A percentile compares a stretch with the other conserved stretches of the same genome.
Conservation (phyloP, 1,284 basidiomycete genomes). For the Ustilago loliicola region DNA sequence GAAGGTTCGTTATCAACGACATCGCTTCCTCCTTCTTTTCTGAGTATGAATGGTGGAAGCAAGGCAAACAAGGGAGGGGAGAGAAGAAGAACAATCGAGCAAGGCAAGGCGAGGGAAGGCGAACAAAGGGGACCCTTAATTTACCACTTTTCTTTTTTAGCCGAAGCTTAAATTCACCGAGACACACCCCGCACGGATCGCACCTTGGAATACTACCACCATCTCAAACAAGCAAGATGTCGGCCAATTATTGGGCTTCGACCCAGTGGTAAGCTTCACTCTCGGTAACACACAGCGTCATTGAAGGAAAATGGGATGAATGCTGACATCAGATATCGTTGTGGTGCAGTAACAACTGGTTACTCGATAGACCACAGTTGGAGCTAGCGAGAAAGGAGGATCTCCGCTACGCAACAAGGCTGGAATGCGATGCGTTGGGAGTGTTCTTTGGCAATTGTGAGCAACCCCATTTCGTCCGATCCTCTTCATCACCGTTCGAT, state of each 20-base stretch:
- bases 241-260: slow-evolving; percentile 66
- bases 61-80: no score
- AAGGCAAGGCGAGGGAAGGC: neutral
- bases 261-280: slow-evolving; percentile 59
- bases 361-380: slow-evolving; percentile 60
- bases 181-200: slow-evolving; percentile 9
- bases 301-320: neutral
- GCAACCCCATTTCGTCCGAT: slow-evolving; percentile 1
- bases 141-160: neutral
- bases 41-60: neutral
- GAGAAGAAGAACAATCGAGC: neutral
- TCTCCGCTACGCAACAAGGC: slow-evolving; percentile 49
- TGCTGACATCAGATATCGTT: neutral
- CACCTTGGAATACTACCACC: neutral
- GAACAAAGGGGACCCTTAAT: slow-evolving; percentile 35
- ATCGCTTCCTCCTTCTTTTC: slow-evolving; percentile 6
- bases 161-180: slow-evolving; percentile 13
- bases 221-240: slow-evolving; percentile 39
- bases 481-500: no score
- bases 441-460: slow-evolving; percentile 66
- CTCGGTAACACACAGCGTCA: neutral
- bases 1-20: slow-evolving; percentile 35
- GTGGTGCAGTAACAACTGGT: slow-evolving; percentile 63
- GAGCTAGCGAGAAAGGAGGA: slow-evolving; percentile 62
- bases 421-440: slow-evolving; percentile 60